Evolutionary conservation across 2,329 filamentous ascomycete species (phyloP).

Genomic region (Boeremia exigua): DNA sequence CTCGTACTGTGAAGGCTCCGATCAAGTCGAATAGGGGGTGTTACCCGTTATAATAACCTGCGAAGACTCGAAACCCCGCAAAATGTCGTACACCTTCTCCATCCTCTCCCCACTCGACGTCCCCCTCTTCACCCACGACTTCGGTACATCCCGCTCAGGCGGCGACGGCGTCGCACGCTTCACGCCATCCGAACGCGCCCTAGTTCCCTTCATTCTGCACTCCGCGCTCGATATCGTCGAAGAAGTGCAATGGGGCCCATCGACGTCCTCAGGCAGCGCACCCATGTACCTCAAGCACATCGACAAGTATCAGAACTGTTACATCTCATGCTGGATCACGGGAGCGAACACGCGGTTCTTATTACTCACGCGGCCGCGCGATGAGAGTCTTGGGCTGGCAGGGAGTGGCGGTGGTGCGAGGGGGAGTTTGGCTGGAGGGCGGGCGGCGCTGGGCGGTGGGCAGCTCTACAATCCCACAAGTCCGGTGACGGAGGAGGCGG

Average conservation of each 20-base stretch:
- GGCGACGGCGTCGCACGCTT: slow-evolving; percentile 92
- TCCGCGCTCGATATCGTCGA: slow-evolving; percentile 93
- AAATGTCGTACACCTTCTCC: slow-evolving; percentile 98
- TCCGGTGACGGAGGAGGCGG: slow-evolving; percentile 91
- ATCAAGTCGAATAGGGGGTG: not conserved
- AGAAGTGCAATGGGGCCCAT: slow-evolving; percentile 85
- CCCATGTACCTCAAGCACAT: slow-evolving; percentile 92
- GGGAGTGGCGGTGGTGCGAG: slow-evolving; percentile 28
- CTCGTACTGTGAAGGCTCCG: not conserved
- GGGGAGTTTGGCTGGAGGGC: slow-evolving; percentile 42
- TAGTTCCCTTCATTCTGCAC: slow-evolving; percentile 98
- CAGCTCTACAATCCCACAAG: slow-evolving; percentile 76
- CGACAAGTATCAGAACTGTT: slow-evolving; percentile 95
- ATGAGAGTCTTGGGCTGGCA: slow-evolving; percentile 42
- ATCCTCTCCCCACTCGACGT: slow-evolving; percentile 96
- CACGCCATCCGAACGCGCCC: slow-evolving; percentile 83
- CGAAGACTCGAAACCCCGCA: slow-evolving; percentile 22
- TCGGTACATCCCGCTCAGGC: slow-evolving; percentile 94
- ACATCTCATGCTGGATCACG: slow-evolving; percentile 93
- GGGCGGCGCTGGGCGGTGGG: slow-evolving; percentile 31
- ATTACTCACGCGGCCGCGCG: slow-evolving; percentile 80
- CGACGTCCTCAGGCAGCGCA: slow-evolving; percentile 34
- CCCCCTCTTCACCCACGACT: slow-evolving; percentile 95
- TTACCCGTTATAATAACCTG: no score
- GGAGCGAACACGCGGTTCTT: slow-evolving; percentile 93